Percentiles rank a stretch among this genome's conserved stretches.
Evolutionary conservation across 2,329 filamentous ascomycete species (phyloP).

Genomic region (Elsinoe australis): DNA sequence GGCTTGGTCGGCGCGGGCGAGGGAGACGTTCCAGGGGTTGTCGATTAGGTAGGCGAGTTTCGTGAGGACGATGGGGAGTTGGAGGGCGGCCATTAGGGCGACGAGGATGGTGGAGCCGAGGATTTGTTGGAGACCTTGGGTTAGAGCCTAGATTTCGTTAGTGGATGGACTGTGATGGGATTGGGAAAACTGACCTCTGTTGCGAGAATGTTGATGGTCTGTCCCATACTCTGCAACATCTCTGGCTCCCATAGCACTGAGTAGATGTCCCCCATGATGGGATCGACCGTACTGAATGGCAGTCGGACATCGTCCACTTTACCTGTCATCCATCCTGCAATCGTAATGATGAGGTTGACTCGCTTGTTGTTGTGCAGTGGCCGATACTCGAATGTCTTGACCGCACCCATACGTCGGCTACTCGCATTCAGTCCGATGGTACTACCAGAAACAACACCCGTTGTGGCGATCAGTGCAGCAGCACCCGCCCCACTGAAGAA

Average conservation of each 20-base stretch:
- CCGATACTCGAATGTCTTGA: constrained; percentile 93
- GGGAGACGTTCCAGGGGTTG: constrained; percentile 96
- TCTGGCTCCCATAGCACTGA: constrained; percentile 97
- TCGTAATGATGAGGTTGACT: constrained; percentile 88
- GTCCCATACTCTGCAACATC: constrained; percentile 95
- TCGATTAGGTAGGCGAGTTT: constrained; percentile 96
- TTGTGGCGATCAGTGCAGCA: constrained; percentile 86
- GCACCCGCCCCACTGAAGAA: constrained; percentile 90
- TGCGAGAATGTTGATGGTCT: constrained; percentile 95
- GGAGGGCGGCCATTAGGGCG: constrained; percentile 83
- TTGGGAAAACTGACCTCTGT: constrained; percentile 65
- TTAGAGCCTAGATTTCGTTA: constrained; percentile 61
- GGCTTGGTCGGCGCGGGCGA: constrained; percentile 79
- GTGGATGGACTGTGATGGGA: constrained; percentile 18
- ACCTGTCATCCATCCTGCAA: constrained; percentile 97
- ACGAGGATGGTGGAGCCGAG: constrained; percentile 83
- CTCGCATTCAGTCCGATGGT: constrained; percentile 81
- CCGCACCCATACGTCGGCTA: constrained; percentile 78
- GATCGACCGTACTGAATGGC: constrained; percentile 92
- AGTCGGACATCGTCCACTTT: constrained; percentile 94
- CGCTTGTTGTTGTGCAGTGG: constrained; percentile 97
- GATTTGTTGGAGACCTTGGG: constrained; percentile 91
- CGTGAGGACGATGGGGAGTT: constrained; percentile 83
- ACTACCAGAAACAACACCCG: constrained; percentile 76
- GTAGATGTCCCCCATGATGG: constrained; percentile 97